A percentile compares a stretch with the other conserved stretches of the same genome.
phyloP scores from a whole-genome alignment of 2,329 filamentous ascomycete species.

The Fusarium chlamydosporum region DNA sequence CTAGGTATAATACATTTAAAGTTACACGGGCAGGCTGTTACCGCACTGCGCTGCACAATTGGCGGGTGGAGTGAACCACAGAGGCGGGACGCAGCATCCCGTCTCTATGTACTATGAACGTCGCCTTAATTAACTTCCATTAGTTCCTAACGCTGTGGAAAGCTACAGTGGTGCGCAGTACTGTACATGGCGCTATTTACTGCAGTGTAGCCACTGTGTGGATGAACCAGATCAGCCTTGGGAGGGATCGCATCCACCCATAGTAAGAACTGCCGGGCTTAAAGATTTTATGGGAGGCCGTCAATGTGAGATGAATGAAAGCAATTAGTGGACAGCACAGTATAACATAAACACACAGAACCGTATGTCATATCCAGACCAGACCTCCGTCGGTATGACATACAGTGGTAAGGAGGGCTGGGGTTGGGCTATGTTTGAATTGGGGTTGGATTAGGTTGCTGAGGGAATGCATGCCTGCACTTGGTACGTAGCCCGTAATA shows the following conservation, averaged over 20 bases:
- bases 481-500: too few species aligned
- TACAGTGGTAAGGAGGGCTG: constrained; percentile 15
- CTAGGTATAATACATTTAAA: background rate
- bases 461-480: constrained; percentile 17
- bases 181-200: too few species aligned
- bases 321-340: constrained; percentile 2
- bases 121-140: constrained; percentile 15
- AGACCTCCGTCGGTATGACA: constrained; percentile 25
- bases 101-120: constrained; percentile 31
- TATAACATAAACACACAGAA: constrained; percentile 2
- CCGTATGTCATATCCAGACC: too few species aligned
- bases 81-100: constrained; percentile 38
- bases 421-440: too few species aligned
- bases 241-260: constrained; percentile 36
- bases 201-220: constrained; percentile 15
- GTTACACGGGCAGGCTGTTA: constrained; percentile 13
- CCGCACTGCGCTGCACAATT: constrained; percentile 6
- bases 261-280: constrained; percentile 33
- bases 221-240: constrained; percentile 42
- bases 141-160: constrained; percentile 1
- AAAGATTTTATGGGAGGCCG: constrained; percentile 4
- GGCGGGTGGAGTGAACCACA: constrained; percentile 33
- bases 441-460: constrained; percentile 1
- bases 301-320: constrained; percentile 3
- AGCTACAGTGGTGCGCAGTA: constrained; percentile 4